A percentile compares a stretch with the other conserved stretches of the same genome.
Conservation (phyloP, 495 filamentous ascomycete species). For the Lophiostoma macrostomum region DNA sequence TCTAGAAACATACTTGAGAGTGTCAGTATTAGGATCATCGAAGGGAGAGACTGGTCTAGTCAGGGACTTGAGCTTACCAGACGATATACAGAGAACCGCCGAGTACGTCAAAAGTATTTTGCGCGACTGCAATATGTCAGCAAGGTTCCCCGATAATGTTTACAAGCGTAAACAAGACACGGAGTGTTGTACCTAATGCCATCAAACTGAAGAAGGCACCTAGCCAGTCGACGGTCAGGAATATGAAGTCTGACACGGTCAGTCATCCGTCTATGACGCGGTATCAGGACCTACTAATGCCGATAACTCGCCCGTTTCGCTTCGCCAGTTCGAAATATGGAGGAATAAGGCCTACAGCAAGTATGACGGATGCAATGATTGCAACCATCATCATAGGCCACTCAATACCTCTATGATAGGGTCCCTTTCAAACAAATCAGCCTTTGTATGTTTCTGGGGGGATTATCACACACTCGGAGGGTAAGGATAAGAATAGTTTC, state of each 20-base stretch:
- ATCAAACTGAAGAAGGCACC: constrained; percentile 75
- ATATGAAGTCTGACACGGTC: constrained; percentile 49
- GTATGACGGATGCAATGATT: constrained; percentile 56
- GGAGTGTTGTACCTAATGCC: constrained; percentile 41
- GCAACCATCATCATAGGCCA: constrained; percentile 62
- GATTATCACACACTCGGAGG: constrained; percentile 49
- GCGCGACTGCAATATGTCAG: constrained; percentile 50
- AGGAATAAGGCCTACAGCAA: constrained; percentile 61
- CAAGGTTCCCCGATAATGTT: not conserved
- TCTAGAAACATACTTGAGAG: constrained; percentile 58
- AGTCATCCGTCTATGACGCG: not conserved
- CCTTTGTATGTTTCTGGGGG: constrained; percentile 34
- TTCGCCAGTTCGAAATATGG: constrained; percentile 74
- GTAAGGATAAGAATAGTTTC: constrained; percentile 63
- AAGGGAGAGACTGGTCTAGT: not conserved
- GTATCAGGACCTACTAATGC: constrained; percentile 44
- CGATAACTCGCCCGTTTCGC: constrained; percentile 63
- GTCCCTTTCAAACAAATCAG: constrained; percentile 55
- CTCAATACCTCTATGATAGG: constrained; percentile 51
- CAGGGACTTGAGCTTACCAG: constrained; percentile 46
- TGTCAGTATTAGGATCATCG: constrained; percentile 1
- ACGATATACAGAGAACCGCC: constrained; percentile 69
- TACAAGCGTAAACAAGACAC: not conserved
- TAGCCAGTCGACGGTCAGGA: constrained; percentile 65
- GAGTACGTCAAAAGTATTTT: constrained; percentile 66